Conservation (phyloP, 495 filamentous ascomycete genomes). For the Chaetomium tenue region DNA sequence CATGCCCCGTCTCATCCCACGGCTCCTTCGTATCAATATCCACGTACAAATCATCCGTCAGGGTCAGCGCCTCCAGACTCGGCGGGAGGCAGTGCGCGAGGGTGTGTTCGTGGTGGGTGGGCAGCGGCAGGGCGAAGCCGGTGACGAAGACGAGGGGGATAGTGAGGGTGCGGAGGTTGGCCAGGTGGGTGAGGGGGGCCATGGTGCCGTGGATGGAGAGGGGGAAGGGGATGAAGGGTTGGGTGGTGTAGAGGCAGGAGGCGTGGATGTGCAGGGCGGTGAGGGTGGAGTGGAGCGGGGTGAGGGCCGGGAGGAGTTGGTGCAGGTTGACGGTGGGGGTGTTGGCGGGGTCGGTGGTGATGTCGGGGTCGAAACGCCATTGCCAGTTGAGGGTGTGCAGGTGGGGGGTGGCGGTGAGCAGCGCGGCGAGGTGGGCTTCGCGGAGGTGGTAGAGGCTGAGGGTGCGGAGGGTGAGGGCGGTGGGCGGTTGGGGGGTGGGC, state of each 20-base stretch:
- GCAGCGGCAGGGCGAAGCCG: not conserved
- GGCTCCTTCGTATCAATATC: not conserved
- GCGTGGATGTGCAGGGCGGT: not conserved
- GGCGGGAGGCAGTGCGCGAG: not conserved
- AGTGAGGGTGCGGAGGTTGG: not conserved
- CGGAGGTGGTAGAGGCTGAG: not conserved
- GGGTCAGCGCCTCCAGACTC: not conserved
- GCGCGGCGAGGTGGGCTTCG: no score
- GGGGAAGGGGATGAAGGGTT: no score
- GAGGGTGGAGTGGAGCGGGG: not conserved
- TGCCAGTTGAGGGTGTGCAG: no score
- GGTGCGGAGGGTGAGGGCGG: not conserved
- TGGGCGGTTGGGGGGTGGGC: not conserved
- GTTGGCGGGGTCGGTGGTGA: no score
- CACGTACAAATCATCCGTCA: not conserved
- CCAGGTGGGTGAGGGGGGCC: not conserved
- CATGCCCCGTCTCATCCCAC: not conserved
- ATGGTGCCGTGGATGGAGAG: not conserved
- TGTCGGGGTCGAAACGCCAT: no score
- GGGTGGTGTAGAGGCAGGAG: no score
- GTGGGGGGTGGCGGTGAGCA: no score
- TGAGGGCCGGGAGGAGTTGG: not conserved
- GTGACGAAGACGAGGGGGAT: slow-evolving; percentile 5
- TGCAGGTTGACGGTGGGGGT: not conserved
- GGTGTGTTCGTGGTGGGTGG: no score